A percentile compares a stretch with the other conserved stretches of the same genome.
Evolutionary conservation across 176 grass and related monocot genomes (phyloP).

Genomic region (Juncus inflexus): DNA sequence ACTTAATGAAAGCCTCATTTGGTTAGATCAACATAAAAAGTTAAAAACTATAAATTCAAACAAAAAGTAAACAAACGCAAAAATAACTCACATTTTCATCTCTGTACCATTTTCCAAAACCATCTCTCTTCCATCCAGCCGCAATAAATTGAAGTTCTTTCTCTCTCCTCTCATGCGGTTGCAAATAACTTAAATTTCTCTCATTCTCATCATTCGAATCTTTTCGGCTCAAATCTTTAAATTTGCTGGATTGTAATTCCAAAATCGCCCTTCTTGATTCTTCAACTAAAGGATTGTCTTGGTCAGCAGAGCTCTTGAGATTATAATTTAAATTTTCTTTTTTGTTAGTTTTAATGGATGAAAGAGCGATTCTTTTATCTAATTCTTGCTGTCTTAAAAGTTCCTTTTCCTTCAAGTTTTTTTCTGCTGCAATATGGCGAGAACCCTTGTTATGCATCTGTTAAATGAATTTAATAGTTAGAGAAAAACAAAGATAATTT

Average conservation of each 20-base stretch:
- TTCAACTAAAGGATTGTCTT: slow-evolving; percentile 54
- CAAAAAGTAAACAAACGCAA: background rate
- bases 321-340: slow-evolving; percentile 3
- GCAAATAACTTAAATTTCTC: background rate
- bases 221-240: slow-evolving; percentile 30
- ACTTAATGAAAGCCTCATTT: no score
- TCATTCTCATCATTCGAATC: slow-evolving; percentile 19
- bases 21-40: no score
- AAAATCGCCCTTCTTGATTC: slow-evolving; percentile 48
- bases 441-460: slow-evolving; percentile 84
- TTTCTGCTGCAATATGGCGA: slow-evolving; percentile 55
- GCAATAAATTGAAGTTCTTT: slow-evolving; percentile 66
- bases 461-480: slow-evolving; percentile 20
- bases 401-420: slow-evolving; percentile 43
- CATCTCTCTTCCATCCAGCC: slow-evolving; percentile 58
- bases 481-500: background rate
- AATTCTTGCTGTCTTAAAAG: slow-evolving; percentile 50
- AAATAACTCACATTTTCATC: slow-evolving; percentile 64
- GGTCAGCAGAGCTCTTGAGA: slow-evolving; percentile 9
- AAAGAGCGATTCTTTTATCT: slow-evolving; percentile 57
- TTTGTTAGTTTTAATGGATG: slow-evolving; percentile 25
- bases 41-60: no score
- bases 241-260: slow-evolving; percentile 50
- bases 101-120: slow-evolving; percentile 75
- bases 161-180: slow-evolving; percentile 25